These are phyloP conservation scores for Oryza meyeriana DNA, from an alignment of 176 grass and related monocot genomes.

Conservation along the genomic window DNA sequence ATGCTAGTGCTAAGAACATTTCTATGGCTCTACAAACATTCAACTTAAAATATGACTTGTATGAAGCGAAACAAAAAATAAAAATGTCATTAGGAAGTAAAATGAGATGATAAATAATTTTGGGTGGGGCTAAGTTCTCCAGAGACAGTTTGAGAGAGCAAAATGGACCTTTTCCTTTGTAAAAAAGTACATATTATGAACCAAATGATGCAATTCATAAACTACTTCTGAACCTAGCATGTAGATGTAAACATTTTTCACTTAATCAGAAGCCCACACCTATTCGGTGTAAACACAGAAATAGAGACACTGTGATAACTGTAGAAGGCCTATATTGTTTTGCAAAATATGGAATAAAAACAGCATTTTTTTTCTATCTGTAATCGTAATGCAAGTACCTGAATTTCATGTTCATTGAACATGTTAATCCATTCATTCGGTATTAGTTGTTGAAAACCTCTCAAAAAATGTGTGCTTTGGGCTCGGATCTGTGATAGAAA, in stretches of 20 bases:
- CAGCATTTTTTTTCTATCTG: not conserved
- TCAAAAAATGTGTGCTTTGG: conserved; percentile 90
- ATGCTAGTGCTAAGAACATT: not conserved
- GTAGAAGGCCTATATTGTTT: not conserved
- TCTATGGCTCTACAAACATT: no score
- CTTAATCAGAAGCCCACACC: not conserved
- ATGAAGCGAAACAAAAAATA: not conserved
- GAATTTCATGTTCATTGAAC: conserved; percentile 99
- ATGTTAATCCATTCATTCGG: conserved; percentile 95
- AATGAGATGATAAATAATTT: not conserved
- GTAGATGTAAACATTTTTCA: not conserved
- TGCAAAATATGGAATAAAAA: not conserved
- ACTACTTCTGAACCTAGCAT: conserved; percentile 13
- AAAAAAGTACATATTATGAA: not conserved
- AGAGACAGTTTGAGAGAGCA: not conserved
- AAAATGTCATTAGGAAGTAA: not conserved
- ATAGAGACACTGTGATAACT: not conserved
- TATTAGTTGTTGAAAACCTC: conserved; percentile 95
- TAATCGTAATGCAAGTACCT: conserved; percentile 50
- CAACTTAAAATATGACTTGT: not conserved
- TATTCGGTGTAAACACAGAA: conserved; percentile 16
- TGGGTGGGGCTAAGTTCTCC: not conserved
- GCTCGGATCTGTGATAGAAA: conserved; percentile 65
- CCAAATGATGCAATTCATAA: not conserved
- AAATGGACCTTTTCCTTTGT: not conserved